Percentiles rank a stretch among this genome's conserved stretches.
Conservation (phyloP, 768 basidiomycete species). For the Auricularia heimuer region DNA sequence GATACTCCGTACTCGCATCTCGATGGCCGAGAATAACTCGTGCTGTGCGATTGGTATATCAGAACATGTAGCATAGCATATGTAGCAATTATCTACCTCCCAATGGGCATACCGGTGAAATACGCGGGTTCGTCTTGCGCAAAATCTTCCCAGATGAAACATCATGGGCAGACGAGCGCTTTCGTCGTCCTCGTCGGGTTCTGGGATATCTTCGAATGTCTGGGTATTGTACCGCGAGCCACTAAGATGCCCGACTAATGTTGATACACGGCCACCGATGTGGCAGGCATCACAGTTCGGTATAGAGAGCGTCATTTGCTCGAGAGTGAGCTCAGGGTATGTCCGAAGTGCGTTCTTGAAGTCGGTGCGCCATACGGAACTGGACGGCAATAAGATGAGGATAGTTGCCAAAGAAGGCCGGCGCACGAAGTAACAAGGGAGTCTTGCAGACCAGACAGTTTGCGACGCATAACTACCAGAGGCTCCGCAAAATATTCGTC, state of each 20-base stretch:
- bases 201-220: slow-evolving; percentile 48
- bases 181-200: slow-evolving; percentile 3
- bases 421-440: slow-evolving; percentile 64
- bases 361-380: slow-evolving; percentile 58
- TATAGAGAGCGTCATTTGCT: slow-evolving; percentile 42
- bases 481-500: slow-evolving; percentile 70
- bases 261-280: slow-evolving; percentile 60
- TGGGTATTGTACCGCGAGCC: slow-evolving; percentile 62
- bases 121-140: slow-evolving; percentile 53
- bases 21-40: slow-evolving; percentile 48
- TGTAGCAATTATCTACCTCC: slow-evolving; percentile 48
- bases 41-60: slow-evolving; percentile 33
- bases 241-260: slow-evolving; percentile 45
- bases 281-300: slow-evolving; percentile 78
- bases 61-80: neutral
- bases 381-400: no score
- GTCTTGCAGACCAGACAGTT: slow-evolving; percentile 58
- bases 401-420: no score
- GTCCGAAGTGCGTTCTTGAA: slow-evolving; percentile 57
- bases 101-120: slow-evolving; percentile 73
- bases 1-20: slow-evolving; percentile 37
- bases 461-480: slow-evolving; percentile 55
- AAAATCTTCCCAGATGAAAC: slow-evolving; percentile 71
- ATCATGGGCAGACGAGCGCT: slow-evolving; percentile 18
- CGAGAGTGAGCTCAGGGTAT: slow-evolving; percentile 54